Conservation (phyloP, 2,329 filamentous ascomycete genomes). For the Fusarium musae region DNA sequence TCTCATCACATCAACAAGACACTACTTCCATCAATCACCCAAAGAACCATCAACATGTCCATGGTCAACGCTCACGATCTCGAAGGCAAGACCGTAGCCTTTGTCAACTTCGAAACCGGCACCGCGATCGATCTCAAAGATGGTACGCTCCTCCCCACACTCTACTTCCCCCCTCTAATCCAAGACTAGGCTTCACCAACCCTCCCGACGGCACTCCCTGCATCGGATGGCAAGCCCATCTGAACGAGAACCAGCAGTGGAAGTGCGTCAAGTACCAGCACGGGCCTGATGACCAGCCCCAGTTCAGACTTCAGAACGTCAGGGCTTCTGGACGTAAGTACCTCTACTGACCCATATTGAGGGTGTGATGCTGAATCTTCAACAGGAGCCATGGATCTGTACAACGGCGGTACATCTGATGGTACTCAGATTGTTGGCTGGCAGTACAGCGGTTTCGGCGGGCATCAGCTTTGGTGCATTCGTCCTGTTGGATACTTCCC, state of each 20-base stretch:
- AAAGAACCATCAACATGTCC: background rate
- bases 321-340: background rate
- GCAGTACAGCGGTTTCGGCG: background rate
- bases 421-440: background rate
- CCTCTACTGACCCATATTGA: fast-evolving
- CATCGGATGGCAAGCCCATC: background rate
- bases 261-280: background rate
- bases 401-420: background rate
- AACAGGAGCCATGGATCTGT: background rate
- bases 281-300: background rate
- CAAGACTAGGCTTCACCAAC: background rate
- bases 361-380: fast-evolving
- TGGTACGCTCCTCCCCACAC: background rate
- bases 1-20: background rate
- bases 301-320: background rate
- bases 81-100: background rate
- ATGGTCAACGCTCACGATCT: background rate
- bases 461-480: background rate
- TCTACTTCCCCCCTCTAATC: fast-evolving
- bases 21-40: fast-evolving
- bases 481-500: background rate
- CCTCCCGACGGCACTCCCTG: background rate
- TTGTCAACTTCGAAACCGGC: background rate
- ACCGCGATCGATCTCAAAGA: background rate
- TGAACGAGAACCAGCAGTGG: background rate